Evolutionary conservation across 1,139 yeast genomes (phyloP), one percentile per base, ranked within the genome.

Genomic region (Candida dubliniensis): DNA sequence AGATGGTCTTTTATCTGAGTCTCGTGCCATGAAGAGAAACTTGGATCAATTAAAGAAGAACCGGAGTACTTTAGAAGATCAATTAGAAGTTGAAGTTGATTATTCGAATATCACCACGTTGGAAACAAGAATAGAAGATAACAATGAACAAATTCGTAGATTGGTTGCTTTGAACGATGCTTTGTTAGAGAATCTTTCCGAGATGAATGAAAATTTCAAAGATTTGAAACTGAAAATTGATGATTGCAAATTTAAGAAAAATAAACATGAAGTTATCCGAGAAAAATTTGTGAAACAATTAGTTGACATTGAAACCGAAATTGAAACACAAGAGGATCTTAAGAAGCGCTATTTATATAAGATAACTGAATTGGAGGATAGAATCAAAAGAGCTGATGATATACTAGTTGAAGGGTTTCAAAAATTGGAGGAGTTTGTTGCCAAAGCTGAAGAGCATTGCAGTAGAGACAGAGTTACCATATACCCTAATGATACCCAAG

Each of bases 1-100:
- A 39, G 50, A 48, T 31, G 46, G 47, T 2, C 42, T 55, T 10
- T 50, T 50, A 27, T 38, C 27, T n/a, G 49, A 64, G 36, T 50
- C 46, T 36, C 50, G 40, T 34, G 35, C 36, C 4, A 31, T 37
- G 10, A 61, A 47, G 34, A 46, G 46, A 18, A 49, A 54, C n/a
- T 55, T 57, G 8, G 53, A 58, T 35, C 43, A 47, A 9, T 45
- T 56, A 39, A 56, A 51, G 39, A 46, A 47, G 29, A 49, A 60
- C 40, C 53, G 60, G 14, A 54, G 51, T 40, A 52, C 54, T 14
- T 49, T 64, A 8, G 69, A 71, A 45, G 56, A 58, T 27, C 57
- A 59, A 32, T 54, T 69, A n/a, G 63, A 61, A 26, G 74, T 67
- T 26, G 67, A 64, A 46, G 71, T 67, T 6, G 69, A 67, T 43